Evolutionary conservation across 768 basidiomycete species (phyloP), one percentile per base, ranked within the genome.

Genomic region (Boletus fagicola): DNA sequence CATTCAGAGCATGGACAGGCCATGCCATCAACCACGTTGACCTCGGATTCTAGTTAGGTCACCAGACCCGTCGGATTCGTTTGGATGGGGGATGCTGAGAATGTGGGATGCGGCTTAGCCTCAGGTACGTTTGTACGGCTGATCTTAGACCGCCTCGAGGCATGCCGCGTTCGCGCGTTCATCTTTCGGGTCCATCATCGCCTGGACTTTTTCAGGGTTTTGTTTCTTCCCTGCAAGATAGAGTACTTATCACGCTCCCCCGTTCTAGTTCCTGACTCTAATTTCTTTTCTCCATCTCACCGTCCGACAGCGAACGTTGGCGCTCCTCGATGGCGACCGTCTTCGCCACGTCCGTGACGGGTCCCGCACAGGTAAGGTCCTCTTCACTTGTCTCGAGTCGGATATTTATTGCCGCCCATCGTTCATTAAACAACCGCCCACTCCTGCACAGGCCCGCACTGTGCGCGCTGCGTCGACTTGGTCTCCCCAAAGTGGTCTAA

Each of bases 61-160:
- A 30, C 30, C 30, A 30, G 30, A 30, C 10, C 31, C 31, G 31
- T 11, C 31, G 31, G 31, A 31, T 8, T 31, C 30, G 30, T 9
- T 31, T 31, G 30, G 28, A 10, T 3, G 28, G 30, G 31, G 11
- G 31, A 31, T 4, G 33, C 11, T 33, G 33, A 33, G 33, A 33
- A 33, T 3, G 11, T 11, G 5, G 9, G 28, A 28, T 28, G 28
- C 3, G 31, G 31, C 31, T 36, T 15, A 36, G 35, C 2, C 35
- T 45, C 64, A 65, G 64, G 55, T 48, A 54, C 63, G 20, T 20
- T 26, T 11, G 48, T 47, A 53, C 31, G 44, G 45, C 33, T 42
- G 60, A 58, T 65, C 54, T 52, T n/a, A n/a, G n/a, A n/a, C 6
- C 6, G 58, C 65, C 65, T 65, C 45, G 53, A 66, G 64, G 64